Conservation (phyloP, 2,329 filamentous ascomycete species). For the Paecilomyces sp. region DNA sequence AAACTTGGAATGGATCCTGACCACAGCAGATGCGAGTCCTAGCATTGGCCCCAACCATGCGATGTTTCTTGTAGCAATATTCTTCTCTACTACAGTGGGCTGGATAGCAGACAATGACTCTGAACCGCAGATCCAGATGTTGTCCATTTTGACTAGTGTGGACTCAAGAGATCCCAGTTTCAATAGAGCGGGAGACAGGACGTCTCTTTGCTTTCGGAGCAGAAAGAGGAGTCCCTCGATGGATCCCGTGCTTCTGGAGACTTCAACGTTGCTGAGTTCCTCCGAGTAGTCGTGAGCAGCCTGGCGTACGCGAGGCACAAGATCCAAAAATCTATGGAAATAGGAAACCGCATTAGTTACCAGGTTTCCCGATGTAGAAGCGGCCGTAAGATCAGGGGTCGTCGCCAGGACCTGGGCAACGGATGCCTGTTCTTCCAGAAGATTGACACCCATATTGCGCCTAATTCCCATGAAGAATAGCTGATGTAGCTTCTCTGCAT, state of each 20-base stretch:
- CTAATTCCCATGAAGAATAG: slow-evolving; percentile 85
- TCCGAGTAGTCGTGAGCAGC: slow-evolving; percentile 68
- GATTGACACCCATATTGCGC: slow-evolving; percentile 68
- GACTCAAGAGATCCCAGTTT: slow-evolving; percentile 22
- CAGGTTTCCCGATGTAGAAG: slow-evolving; percentile 10
- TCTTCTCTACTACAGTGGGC: slow-evolving; percentile 8
- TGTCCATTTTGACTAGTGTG: slow-evolving; percentile 23
- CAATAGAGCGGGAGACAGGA: slow-evolving; percentile 23
- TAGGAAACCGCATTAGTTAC: slow-evolving; percentile 56
- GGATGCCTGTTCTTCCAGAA: slow-evolving; percentile 66
- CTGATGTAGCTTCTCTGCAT: slow-evolving; percentile 77
- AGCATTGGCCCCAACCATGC: slow-evolving; percentile 67
- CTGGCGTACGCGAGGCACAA: slow-evolving; percentile 61
- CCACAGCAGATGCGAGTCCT: slow-evolving; percentile 52
- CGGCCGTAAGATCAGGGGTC: slow-evolving; percentile 33
- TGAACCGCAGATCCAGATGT: slow-evolving; percentile 23
- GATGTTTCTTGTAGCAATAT: slow-evolving; percentile 20
- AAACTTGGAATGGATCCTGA: slow-evolving; percentile 61
- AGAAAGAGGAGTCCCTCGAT: slow-evolving; percentile 74
- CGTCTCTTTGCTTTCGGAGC: slow-evolving; percentile 31
- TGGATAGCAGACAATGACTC: slow-evolving; percentile 15
- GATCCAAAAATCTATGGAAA: slow-evolving; percentile 71
- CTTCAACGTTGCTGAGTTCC: slow-evolving; percentile 75
- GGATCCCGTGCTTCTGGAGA: slow-evolving; percentile 70
- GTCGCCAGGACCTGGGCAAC: slow-evolving; percentile 62